Conservation (phyloP, 1,139 yeast species). For the Pichia norvegensis region DNA sequence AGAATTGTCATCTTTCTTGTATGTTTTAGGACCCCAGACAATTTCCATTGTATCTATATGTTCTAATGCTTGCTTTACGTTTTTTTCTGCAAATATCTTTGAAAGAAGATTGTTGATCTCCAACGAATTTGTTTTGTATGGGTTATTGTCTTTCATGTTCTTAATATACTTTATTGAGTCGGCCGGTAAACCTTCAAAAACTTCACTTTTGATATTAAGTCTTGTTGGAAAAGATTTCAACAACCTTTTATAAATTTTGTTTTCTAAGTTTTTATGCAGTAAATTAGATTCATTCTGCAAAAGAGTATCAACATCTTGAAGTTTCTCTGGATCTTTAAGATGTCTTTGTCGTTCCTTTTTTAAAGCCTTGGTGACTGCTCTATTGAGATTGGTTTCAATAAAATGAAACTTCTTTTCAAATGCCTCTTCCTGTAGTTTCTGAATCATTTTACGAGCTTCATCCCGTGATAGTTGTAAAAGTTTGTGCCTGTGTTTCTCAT, state of each 20-base stretch:
- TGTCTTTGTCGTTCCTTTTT: constrained; percentile 17
- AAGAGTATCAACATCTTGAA: constrained; percentile 3
- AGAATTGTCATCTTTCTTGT: constrained; percentile 13
- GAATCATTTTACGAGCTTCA: constrained; percentile 39
- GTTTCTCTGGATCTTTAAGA: constrained; percentile 1
- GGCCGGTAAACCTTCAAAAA: constrained; percentile 23
- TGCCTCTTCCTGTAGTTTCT: constrained; percentile 38
- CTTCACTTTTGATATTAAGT: constrained; percentile 8
- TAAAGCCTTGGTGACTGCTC: constrained; percentile 25
- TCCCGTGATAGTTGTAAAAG: constrained; percentile 34
- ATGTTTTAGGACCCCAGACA: constrained; percentile 32
- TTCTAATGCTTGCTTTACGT: constrained; percentile 38
- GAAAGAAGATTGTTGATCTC: constrained; percentile 43
- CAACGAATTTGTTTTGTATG: constrained; percentile 42
- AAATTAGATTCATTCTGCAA: constrained; percentile 2
- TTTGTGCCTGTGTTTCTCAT: constrained; percentile 27
- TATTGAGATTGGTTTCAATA: constrained; percentile 30
- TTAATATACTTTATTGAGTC: constrained; percentile 26
- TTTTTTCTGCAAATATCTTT: constrained; percentile 50
- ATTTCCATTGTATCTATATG: constrained; percentile 54
- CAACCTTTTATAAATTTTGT: constrained; percentile 17
- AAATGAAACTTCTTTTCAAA: constrained; percentile 47
- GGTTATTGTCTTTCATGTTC: constrained; percentile 27
- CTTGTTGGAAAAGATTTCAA: constrained; percentile 13
- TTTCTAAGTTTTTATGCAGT: constrained; percentile 8